Conservation (phyloP, 192 early-diverging fungal species). For the Linnemannia elongata region DNA sequence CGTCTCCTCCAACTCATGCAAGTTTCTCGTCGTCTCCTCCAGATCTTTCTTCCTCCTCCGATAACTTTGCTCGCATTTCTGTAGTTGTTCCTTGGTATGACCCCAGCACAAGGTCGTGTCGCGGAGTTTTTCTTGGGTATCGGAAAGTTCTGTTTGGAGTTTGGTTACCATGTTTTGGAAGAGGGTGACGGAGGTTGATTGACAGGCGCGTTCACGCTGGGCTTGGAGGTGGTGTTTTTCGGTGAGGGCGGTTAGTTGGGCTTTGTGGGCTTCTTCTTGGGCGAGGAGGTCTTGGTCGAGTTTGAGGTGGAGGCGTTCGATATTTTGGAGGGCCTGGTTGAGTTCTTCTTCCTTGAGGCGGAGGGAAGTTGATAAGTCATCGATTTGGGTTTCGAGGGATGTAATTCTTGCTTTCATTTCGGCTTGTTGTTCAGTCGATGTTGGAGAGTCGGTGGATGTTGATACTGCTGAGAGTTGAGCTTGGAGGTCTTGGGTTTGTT, state of each 20-base stretch:
- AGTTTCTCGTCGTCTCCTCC: conserved; percentile 24
- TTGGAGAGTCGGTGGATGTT: not conserved
- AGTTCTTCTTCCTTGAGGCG: conserved; percentile 35
- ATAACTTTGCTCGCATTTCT: conserved; percentile 28
- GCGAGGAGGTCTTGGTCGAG: conserved; percentile 7
- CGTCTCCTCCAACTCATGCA: conserved; percentile 41
- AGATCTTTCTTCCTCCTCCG: conserved; percentile 28
- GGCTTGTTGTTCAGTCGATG: not conserved
- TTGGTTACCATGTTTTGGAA: conserved; percentile 48
- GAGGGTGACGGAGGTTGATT: conserved; percentile 13
- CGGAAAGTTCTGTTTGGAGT: conserved; percentile 24
- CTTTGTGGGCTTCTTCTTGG: conserved; percentile 3
- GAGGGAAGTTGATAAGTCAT: conserved; percentile 12
- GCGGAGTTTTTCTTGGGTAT: conserved; percentile 35
- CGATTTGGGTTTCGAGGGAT: conserved; percentile 28
- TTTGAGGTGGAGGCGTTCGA: conserved; percentile 8
- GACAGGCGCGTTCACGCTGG: conserved; percentile 33
- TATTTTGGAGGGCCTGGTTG: conserved; percentile 21
- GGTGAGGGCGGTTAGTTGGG: conserved; percentile 15
- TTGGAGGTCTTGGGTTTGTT: not conserved
- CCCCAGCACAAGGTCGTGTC: conserved; percentile 28
- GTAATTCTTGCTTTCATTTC: conserved; percentile 13
- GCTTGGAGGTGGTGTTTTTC: conserved; percentile 39
- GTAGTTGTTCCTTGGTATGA: conserved; percentile 42
- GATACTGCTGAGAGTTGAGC: not conserved